Evolutionary conservation across 176 grass and related monocot genomes (phyloP).

Genomic region (Ensete glaucum): DNA sequence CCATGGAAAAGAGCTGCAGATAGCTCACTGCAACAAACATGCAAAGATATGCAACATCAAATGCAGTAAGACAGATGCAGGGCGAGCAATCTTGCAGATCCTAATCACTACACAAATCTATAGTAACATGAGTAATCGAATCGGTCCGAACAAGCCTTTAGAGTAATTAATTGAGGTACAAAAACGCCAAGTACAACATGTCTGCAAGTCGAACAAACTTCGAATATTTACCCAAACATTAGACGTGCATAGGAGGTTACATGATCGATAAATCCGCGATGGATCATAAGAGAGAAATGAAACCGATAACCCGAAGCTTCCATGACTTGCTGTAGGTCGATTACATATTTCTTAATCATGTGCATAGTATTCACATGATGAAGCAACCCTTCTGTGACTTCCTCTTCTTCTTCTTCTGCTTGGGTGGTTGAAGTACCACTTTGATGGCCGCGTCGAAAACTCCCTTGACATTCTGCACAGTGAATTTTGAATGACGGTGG

Average conservation of each 20-base stretch:
- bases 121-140: too few species aligned
- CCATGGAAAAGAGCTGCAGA: too few species aligned
- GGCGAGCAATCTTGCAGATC: too few species aligned
- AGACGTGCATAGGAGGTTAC: neutral
- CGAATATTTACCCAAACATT: neutral
- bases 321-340: neutral
- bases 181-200: neutral
- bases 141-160: neutral
- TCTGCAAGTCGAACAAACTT: neutral
- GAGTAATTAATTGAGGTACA: neutral
- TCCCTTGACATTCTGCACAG: slow-evolving; percentile 32
- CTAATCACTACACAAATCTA: too few species aligned
- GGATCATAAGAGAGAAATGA: neutral
- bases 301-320: neutral
- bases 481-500: neutral
- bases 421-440: slow-evolving; percentile 18
- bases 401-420: slow-evolving; percentile 3
- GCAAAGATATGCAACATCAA: too few species aligned
- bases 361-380: slow-evolving; percentile 2
- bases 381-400: neutral
- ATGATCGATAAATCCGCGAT: neutral
- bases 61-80: too few species aligned
- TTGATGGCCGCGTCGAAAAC: slow-evolving; percentile 39
- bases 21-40: too few species aligned
- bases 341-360: neutral